phyloP scores from a whole-genome alignment of 2,329 filamentous ascomycete genomes.

The Pyricularia sp. region DNA sequence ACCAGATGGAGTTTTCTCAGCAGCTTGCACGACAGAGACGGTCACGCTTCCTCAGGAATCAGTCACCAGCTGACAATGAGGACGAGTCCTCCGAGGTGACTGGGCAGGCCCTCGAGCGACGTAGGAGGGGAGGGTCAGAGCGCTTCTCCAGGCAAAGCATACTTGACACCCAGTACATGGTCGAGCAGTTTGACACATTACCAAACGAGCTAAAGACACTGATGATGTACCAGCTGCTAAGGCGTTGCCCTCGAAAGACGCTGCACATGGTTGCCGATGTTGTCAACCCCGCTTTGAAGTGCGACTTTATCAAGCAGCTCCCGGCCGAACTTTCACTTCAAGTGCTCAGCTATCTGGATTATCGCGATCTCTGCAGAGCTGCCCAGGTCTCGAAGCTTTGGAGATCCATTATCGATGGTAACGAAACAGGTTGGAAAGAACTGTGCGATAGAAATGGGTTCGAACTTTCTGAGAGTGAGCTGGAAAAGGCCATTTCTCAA shows the following conservation, averaged over 20 bases:
- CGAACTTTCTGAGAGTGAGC: slow-evolving; percentile 62
- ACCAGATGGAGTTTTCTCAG: slow-evolving; percentile 20
- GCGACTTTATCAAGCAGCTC: slow-evolving; percentile 76
- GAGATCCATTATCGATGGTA: slow-evolving; percentile 79
- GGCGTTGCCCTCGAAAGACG: slow-evolving; percentile 75
- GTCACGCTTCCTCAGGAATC: slow-evolving; percentile 23
- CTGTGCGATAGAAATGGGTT: slow-evolving; percentile 79
- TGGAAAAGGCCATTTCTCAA: slow-evolving; percentile 73
- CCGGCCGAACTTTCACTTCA: slow-evolving; percentile 80
- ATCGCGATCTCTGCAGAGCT: slow-evolving; percentile 74
- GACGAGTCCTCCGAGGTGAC: slow-evolving; percentile 9
- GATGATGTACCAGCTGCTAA: slow-evolving; percentile 91
- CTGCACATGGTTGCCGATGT: slow-evolving; percentile 80
- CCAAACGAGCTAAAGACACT: slow-evolving; percentile 86
- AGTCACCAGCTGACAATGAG: slow-evolving; percentile 25
- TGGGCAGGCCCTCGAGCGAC: not conserved
- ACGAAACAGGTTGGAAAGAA: slow-evolving; percentile 93
- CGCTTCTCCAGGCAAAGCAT: slow-evolving; percentile 30
- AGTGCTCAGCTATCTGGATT: slow-evolving; percentile 74
- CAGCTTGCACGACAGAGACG: slow-evolving; percentile 19
- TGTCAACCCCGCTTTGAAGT: slow-evolving; percentile 88
- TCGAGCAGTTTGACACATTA: slow-evolving; percentile 84
- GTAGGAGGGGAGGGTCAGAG: not conserved
- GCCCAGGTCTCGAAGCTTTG: slow-evolving; percentile 91
- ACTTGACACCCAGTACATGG: slow-evolving; percentile 71